These are phyloP conservation scores for Bondarzewia mesenterica DNA, from an alignment of 1,284 basidiomycete genomes.

Conservation along the genomic window DNA sequence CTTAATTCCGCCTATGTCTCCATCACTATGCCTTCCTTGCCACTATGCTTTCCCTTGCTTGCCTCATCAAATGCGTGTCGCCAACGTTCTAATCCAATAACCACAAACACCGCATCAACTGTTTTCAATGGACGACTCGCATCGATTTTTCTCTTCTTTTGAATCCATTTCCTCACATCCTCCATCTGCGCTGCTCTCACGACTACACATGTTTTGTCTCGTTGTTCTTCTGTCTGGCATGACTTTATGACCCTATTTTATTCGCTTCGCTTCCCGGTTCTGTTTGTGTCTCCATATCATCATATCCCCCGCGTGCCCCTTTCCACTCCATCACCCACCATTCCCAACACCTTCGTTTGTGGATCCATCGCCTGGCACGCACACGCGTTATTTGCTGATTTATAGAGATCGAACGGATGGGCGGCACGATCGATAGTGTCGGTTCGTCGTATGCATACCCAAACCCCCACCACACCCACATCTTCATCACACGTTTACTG, in stretches of 20 bases:
- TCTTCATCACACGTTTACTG: background rate
- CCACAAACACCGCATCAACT: background rate
- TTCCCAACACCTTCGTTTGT: background rate
- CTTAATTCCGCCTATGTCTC: background rate
- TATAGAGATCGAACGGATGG: constrained; percentile 32
- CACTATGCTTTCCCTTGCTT: background rate
- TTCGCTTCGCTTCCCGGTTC: constrained; percentile 24
- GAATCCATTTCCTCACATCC: constrained; percentile 21
- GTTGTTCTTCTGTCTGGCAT: constrained; percentile 43
- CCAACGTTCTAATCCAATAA: background rate
- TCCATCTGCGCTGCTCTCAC: constrained; percentile 22
- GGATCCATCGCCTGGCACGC: constrained; percentile 13
- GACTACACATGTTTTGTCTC: constrained; percentile 41
- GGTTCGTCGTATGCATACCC: background rate
- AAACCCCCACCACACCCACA: background rate
- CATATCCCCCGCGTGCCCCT: constrained; percentile 26
- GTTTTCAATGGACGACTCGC: background rate
- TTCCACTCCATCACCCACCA: constrained; percentile 12
- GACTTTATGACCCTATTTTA: constrained; percentile 43
- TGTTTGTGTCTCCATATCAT: constrained; percentile 18
- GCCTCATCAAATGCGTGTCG: background rate
- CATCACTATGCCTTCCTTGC: background rate
- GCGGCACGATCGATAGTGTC: constrained; percentile 15
- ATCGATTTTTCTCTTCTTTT: constrained; percentile 8
- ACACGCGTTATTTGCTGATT: constrained; percentile 17